Evolutionary conservation across 441 rosid genomes (phyloP).

Genomic region (Croton laevigatus): DNA sequence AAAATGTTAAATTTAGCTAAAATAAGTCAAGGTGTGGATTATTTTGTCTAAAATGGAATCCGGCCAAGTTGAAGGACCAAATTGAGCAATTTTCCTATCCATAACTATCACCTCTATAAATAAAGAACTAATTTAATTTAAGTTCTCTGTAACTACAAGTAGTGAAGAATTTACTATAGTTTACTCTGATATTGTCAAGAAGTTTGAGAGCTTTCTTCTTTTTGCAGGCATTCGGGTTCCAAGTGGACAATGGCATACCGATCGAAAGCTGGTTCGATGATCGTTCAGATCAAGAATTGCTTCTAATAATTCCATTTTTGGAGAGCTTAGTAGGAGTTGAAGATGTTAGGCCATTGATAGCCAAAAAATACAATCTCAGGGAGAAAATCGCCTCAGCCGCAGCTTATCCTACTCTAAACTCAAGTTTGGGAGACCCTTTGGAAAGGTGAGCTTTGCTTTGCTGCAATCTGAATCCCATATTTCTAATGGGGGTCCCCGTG

Average conservation of each 20-base stretch:
- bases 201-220: conserved; percentile 13
- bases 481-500: conserved; percentile 13
- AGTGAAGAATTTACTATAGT: background rate
- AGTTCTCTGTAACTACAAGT: background rate
- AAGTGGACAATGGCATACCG: conserved; percentile 95
- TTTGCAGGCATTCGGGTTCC: conserved; percentile 89
- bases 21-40: too few species aligned
- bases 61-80: too few species aligned
- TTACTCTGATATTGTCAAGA: background rate
- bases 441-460: conserved; percentile 41
- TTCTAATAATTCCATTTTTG: conserved; percentile 72
- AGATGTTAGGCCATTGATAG: conserved; percentile 76
- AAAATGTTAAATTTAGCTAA: too few species aligned
- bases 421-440: conserved; percentile 47
- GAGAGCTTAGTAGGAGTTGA: conserved; percentile 84
- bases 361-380: conserved; percentile 68
- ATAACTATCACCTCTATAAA: background rate
- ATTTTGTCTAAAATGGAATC: too few species aligned
- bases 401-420: conserved; percentile 41
- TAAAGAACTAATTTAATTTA: background rate
- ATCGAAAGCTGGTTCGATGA: conserved; percentile 98
- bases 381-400: conserved; percentile 75
- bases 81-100: background rate
- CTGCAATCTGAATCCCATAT: conserved; percentile 5
- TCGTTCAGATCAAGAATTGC: conserved; percentile 76